A percentile compares a stretch with the other conserved stretches of the same genome.
These are phyloP conservation scores for Friedmanniomyces endolithicus DNA, from an alignment of 495 filamentous ascomycete genomes.

Conservation along the genomic window DNA sequence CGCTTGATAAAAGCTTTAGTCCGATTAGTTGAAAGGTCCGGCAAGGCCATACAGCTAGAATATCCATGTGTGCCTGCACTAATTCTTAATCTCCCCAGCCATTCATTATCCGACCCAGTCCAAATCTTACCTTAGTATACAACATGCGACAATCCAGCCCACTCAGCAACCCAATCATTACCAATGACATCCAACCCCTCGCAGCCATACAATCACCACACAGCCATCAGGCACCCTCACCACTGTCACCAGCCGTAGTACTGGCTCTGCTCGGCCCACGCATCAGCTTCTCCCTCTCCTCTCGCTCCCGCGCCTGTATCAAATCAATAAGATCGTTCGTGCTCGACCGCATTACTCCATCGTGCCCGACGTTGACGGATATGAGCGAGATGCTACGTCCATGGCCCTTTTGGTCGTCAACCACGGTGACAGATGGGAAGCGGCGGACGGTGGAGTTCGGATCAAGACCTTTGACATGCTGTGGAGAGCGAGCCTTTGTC, in stretches of 20 bases:
- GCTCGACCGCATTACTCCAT: slow-evolving; percentile 6
- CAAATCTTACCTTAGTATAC: too few species aligned
- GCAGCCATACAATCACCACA: neutral
- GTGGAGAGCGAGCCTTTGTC: slow-evolving; percentile 10
- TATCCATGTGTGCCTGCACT: too few species aligned
- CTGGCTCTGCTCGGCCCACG: slow-evolving; percentile 1
- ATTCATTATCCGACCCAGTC: too few species aligned
- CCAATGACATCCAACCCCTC: neutral
- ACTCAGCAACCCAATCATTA: too few species aligned
- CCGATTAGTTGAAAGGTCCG: too few species aligned
- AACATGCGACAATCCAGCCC: too few species aligned
- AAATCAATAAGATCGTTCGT: slow-evolving; percentile 11
- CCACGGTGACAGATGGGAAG: slow-evolving; percentile 18
- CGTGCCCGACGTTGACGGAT: neutral
- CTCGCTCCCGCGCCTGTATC: slow-evolving; percentile 1
- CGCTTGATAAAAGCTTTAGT: too few species aligned
- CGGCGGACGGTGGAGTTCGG: slow-evolving; percentile 2
- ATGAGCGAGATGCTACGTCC: slow-evolving; percentile 13
- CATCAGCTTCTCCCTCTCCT: slow-evolving; percentile 14
- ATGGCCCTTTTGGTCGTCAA: slow-evolving; percentile 20
- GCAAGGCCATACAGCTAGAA: too few species aligned
- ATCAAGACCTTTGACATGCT: slow-evolving; percentile 1
- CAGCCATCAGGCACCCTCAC: neutral
- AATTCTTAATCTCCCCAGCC: too few species aligned
- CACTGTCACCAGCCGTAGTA: neutral